A percentile compares a stretch with the other conserved stretches of the same genome.
These are phyloP conservation scores for Aspergillus sp. DNA, from an alignment of 2,329 filamentous ascomycete species.

Conservation along the genomic window DNA sequence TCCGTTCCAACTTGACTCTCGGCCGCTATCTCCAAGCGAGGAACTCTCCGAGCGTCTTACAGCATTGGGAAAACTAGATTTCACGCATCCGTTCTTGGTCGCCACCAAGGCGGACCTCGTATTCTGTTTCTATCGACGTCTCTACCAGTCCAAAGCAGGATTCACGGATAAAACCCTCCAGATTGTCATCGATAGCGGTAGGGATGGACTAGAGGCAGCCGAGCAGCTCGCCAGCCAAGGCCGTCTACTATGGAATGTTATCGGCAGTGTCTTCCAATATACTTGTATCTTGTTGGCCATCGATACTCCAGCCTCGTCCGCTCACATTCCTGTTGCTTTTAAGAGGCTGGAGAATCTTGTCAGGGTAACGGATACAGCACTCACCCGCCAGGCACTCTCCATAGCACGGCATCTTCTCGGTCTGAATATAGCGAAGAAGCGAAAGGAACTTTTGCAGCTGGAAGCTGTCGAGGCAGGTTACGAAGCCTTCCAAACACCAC, in stretches of 20 bases:
- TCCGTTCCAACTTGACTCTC: conserved; percentile 20
- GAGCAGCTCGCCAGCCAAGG: conserved; percentile 24
- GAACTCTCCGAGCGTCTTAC: conserved; percentile 28
- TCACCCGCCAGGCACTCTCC: conserved; percentile 29
- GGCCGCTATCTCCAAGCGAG: conserved; percentile 15
- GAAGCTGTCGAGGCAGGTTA: conserved; percentile 28
- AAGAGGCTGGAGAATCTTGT: conserved; percentile 28
- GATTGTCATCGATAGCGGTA: conserved; percentile 25
- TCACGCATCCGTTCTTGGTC: conserved; percentile 28
- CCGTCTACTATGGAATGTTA: conserved; percentile 30
- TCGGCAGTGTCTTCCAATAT: conserved; percentile 34
- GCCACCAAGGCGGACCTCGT: conserved; percentile 31
- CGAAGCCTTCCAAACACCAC: conserved; percentile 12
- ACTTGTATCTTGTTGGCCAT: conserved; percentile 30
- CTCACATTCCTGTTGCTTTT: conserved; percentile 22
- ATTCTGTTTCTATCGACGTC: conserved; percentile 33
- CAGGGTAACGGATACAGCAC: conserved; percentile 23
- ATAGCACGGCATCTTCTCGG: conserved; percentile 30
- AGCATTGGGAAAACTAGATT: conserved; percentile 14
- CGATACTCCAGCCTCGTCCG: conserved; percentile 22
- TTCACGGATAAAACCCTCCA: conserved; percentile 23
- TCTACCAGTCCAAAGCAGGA: conserved; percentile 27
- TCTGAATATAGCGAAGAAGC: conserved; percentile 29
- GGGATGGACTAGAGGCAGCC: conserved; percentile 22
- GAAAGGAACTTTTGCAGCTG: conserved; percentile 27